Percentiles rank a stretch among this genome's conserved stretches.
These are phyloP conservation scores for Tetrahymena malaccensis DNA, from an alignment of 73 alveolate genomes.

Conservation along the genomic window DNA sequence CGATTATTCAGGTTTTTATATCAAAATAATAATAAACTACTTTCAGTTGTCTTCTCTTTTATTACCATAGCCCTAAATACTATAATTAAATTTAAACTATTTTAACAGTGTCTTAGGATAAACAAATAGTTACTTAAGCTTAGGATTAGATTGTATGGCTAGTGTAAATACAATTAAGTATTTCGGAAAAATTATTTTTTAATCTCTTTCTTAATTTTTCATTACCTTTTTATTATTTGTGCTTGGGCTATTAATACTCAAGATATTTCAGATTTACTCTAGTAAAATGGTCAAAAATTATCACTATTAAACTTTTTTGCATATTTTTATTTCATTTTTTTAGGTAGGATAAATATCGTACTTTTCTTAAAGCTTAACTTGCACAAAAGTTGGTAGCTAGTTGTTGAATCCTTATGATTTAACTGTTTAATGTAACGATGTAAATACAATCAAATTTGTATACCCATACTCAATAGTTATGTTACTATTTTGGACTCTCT, in stretches of 20 bases:
- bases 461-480: neutral
- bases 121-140: neutral
- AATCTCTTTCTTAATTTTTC: neutral
- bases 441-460: neutral
- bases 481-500: neutral
- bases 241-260: no score
- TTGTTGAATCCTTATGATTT: neutral
- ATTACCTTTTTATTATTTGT: no score
- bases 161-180: neutral
- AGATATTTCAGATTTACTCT: no score
- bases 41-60: neutral
- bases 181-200: neutral
- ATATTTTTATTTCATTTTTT: no score
- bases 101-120: neutral
- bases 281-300: neutral
- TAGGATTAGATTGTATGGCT: neutral
- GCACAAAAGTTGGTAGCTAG: neutral
- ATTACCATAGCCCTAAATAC: neutral
- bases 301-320: neutral
- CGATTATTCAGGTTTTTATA: neutral
- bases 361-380: neutral
- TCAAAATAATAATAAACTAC: no score
- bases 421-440: neutral
- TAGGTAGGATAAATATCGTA: no score
- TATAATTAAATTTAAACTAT: no score